Evolutionary conservation across 2,329 filamentous ascomycete species (phyloP), one percentile per base, ranked within the genome.

Genomic region (Mycosphaerella sp.): DNA sequence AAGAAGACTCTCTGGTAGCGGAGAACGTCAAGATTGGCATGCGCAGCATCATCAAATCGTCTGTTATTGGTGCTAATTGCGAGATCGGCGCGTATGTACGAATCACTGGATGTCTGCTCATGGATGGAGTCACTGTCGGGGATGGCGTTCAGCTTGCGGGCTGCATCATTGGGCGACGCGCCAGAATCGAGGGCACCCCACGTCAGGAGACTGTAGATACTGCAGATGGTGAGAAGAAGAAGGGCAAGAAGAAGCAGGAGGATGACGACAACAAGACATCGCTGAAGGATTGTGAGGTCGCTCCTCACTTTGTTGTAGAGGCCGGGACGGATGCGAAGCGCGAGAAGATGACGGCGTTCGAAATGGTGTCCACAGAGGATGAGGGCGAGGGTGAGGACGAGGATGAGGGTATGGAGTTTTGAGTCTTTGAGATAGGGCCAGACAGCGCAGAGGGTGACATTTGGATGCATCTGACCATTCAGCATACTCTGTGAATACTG

Each of bases 11-110:
- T 58, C 77, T 97, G 2, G 80, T 97, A 34, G 91, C 82, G 1
- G 87, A 91, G 52, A 96, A 96, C 64, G 89, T 94, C 36, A 89
- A 84, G 1, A 83, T 97, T 0, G 87, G 91, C 64, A 87, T 91
- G 62, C 91, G 91, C 67, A 85, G 82, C 18, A 86, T 89, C n/a
- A 86, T 98, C 71, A 96, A 95, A 69, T 89, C 95, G 69, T 86
- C 79, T 34, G 88, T 96, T 27, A 81, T 98, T 36, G 93, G 93
- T 2, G 82, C 87, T 4, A 89, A 88, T 61, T 95, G 89, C 67
- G 85, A 87, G 62, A 91, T 98, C 58, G 83, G 84, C 56, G 83
- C 85, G 60, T 89, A 89, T n/a, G 89, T 86, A 27, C 87, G 90
- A 59, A 72, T 98, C 40, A 84, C 82, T n/a, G 81, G 90, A 58